Evolutionary conservation across 2,329 filamentous ascomycete genomes (phyloP).

Genomic region (Hypoxylon sp.): DNA sequence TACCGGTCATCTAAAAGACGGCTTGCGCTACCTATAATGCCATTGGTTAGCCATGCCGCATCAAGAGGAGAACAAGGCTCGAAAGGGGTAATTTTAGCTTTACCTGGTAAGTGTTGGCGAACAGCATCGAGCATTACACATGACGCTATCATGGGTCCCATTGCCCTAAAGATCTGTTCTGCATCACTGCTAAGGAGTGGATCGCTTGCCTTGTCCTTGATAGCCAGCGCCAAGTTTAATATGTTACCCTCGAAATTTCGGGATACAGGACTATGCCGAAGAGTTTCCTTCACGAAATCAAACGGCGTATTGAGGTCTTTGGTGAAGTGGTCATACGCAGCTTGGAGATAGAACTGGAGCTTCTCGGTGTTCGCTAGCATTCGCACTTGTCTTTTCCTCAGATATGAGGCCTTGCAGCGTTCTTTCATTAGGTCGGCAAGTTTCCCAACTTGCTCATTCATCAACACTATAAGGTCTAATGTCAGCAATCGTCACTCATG

Average conservation of each 20-base stretch:
- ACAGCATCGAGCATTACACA: slow-evolving; percentile 56
- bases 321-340: slow-evolving; percentile 54
- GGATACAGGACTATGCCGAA: slow-evolving; percentile 53
- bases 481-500: slow-evolving; percentile 25
- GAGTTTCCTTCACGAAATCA: slow-evolving; percentile 55
- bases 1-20: slow-evolving; percentile 54
- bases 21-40: slow-evolving; percentile 48
- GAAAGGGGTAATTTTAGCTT: background rate
- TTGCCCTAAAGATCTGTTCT: slow-evolving; percentile 52
- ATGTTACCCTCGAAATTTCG: slow-evolving; percentile 55
- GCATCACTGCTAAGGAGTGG: slow-evolving; percentile 43
- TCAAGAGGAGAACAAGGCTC: background rate
- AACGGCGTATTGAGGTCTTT: slow-evolving; percentile 54
- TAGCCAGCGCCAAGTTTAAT: slow-evolving; percentile 51
- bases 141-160: slow-evolving; percentile 54
- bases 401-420: slow-evolving; percentile 59
- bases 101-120: slow-evolving; percentile 53
- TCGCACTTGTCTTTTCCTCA: slow-evolving; percentile 60
- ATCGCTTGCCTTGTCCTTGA: slow-evolving; percentile 47
- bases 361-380: slow-evolving; percentile 53
- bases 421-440: slow-evolving; percentile 60
- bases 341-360: slow-evolving; percentile 53
- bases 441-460: slow-evolving; percentile 64
- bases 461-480: slow-evolving; percentile 57
- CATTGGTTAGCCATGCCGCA: slow-evolving; percentile 4